Conservation (phyloP, 106 monocot genomes). For the Ottelia alismoides region DNA sequence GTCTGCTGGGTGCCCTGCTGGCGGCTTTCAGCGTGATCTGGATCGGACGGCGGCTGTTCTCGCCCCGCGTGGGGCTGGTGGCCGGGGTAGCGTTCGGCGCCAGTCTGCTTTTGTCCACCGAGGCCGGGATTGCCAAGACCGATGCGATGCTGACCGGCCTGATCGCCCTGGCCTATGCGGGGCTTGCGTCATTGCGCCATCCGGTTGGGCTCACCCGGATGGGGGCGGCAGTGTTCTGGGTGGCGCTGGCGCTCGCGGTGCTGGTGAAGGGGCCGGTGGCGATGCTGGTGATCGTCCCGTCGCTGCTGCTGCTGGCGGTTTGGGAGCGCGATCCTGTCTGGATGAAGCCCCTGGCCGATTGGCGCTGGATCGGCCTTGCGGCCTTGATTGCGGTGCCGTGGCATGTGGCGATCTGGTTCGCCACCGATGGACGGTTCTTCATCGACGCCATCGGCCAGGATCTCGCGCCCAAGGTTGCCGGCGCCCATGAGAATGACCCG, state of each 20-base stretch:
- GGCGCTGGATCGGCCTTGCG: neutral
- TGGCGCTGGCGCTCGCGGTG: no score
- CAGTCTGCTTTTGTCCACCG: neutral
- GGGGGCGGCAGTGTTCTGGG: no score
- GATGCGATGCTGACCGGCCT: no score
- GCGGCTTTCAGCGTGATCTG: neutral
- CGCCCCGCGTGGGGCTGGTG: neutral
- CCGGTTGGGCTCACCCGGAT: neutral
- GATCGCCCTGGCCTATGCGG: neutral
- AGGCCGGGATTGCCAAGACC: neutral
- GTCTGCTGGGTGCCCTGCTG: neutral
- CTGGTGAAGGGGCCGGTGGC: no score
- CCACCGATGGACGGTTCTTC: neutral
- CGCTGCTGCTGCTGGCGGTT: no score
- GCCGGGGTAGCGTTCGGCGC: neutral
- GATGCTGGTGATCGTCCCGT: no score
- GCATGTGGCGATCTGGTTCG: neutral
- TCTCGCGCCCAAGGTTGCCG: no score
- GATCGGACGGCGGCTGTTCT: neutral
- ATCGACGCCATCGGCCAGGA: neutral
- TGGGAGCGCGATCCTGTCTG: no score
- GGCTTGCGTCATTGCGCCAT: neutral
- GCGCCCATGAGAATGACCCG: neutral
- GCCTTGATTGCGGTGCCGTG: no score
- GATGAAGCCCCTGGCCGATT: no score